Evolutionary conservation across 768 basidiomycete genomes (phyloP), one percentile per base, ranked within the genome.

Genomic region (Lactarius hengduanensis): DNA sequence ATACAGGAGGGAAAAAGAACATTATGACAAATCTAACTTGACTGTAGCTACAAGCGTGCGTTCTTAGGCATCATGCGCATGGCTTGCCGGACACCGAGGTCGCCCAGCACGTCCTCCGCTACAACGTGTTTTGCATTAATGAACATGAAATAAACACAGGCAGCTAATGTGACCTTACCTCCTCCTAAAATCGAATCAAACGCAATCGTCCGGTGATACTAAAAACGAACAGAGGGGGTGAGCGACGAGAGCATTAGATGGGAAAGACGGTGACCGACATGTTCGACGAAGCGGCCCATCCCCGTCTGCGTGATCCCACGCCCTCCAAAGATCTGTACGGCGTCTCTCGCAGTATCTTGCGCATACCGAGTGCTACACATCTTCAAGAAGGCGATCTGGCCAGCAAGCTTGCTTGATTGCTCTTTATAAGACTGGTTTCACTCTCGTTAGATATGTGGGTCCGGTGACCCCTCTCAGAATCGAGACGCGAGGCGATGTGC

Each of bases 321-420:
- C 4, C 93, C 94, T 69, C 92, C 92, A 70, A 93, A 94, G 67
- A 94, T 82, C 80, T 89, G 89, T 7, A 94, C 89, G 38, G 93
- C 91, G 72, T 94, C 92, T 63, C 83, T 81, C 13, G 91, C 89
- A 15, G 91, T 91, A 57, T 89, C 85, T 73, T 92, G 90, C 0
- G 89, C 91, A 38, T 83, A 84, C 40, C 83, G 82, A 7, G 94
- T 94, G 41, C 83, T 81, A 72, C 88, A 86, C 80, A 86, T 88
- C 80, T 94, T 95, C 72, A 93, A 76, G 71, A 95, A 84, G 4
- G 83, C 92, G 68, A 95, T 91, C 71, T 86, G 91, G 10, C 92
- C 92, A 40, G 91, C 92, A 32, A 94, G 82, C 70, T 87, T 84
- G 28, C 78, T 75, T 15, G 90, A 83, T 73, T 92, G 90, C 66